Base-by-base conservation (phyloP, 345 rosid genomes). In the Rhizophora mangle region DNA sequence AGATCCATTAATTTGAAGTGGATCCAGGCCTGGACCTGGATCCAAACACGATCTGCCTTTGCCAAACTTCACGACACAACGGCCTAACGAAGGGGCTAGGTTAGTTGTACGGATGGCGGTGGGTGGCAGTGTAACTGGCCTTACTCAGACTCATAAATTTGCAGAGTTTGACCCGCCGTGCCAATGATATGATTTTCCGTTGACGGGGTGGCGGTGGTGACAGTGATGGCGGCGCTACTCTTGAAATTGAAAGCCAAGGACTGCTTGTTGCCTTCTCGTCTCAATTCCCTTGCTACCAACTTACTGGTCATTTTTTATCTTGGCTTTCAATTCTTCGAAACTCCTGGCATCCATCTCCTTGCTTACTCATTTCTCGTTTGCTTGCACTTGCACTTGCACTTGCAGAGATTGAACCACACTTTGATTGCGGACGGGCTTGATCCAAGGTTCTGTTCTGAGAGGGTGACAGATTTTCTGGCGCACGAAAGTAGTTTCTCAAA, bases 381-480 rank as follows among this genome's bases (percentile, higher is more conserved):
- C n/a, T 76, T 24, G 24, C 24, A 24, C 24, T 24, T 24, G 24
- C 24, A 24, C 24, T 24, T 79, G 63, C 71, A 34, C 20, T 27
- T 19, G 7, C 82, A 81, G 81, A 85, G 91, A 68, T 76, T 75
- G 65, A 72, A 72, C 21, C 82, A 76, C 68, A 75, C 79, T 60
- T 37, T 81, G 20, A 70, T 76, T 61, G 79, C 71, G 67, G 80
- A 71, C 43, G 75, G 36, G 4, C 16, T 62, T 20, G 52, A 64
- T 36, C 47, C 79, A 60, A 63, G 9, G n/a, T 5, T 67, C 18
- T 21, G 3, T 52, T 29, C 68, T 2, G 69, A 53, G 49, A 75
- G 76, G 80, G 68, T 67, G 52, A 72, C 70, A 4, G 63, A 76
- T 46, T 69, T 74, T 52, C 29, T 5, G 26, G 20, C 63, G 68